phyloP scores from a whole-genome alignment of 1,284 basidiomycete genomes.

The Macrocystidia cucumis region DNA sequence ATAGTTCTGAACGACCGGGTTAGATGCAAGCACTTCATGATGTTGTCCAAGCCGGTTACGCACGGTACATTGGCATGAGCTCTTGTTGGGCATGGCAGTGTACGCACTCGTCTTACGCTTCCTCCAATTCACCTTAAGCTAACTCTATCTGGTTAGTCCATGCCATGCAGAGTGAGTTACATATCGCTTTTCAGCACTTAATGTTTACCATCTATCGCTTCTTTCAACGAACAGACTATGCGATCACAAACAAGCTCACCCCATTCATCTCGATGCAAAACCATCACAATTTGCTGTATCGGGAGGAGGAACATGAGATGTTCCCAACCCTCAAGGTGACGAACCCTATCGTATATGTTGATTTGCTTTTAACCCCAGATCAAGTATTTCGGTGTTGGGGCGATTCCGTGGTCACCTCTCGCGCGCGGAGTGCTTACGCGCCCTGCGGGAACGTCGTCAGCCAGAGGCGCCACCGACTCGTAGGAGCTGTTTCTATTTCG shows the following conservation, averaged over 20 bases:
- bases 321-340: conserved; percentile 48
- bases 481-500: no score
- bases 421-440: conserved; percentile 40
- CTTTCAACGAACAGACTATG: conserved; percentile 25
- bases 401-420: conserved; percentile 46
- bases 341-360: background rate
- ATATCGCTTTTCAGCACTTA: background rate
- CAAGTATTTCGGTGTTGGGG: conserved; percentile 30
- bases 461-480: conserved; percentile 24
- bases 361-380: background rate
- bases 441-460: conserved; percentile 23
- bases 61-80: conserved; percentile 63
- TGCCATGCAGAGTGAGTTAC: conserved; percentile 37
- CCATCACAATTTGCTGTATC: conserved; percentile 46
- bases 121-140: conserved; percentile 1
- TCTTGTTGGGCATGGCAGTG: conserved; percentile 41
- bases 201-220: conserved; percentile 1
- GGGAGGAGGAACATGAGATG: conserved; percentile 69
- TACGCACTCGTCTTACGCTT: conserved; percentile 10
- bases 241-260: conserved; percentile 46
- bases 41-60: conserved; percentile 57
- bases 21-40: conserved; percentile 64
- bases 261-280: conserved; percentile 72
- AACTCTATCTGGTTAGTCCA: conserved; percentile 23
- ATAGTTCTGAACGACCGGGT: background rate